Evolutionary conservation across 768 basidiomycete species (phyloP), one percentile per base, ranked within the genome.

Genomic region (Wakefieldia striispora): DNA sequence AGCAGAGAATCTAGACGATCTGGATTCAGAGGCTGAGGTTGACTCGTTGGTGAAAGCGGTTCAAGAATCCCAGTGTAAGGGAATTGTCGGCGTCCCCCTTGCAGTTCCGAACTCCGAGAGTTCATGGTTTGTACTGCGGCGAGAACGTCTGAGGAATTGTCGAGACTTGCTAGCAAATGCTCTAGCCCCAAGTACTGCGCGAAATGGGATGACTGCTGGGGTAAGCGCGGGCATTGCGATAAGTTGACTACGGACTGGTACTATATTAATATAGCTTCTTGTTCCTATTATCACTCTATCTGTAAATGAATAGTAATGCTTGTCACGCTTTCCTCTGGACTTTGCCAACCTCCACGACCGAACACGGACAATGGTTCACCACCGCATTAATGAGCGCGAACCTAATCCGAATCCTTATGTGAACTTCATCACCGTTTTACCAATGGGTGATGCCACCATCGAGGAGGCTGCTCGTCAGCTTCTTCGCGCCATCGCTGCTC

Each of bases 1-100:
- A 4, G 75, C 76, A 36, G 88, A 91, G 64, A 86, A 91, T 53
- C 67, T 86, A 44, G 86, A 88, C 42, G 85, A 90, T 49, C 54
- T 93, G 54, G 90, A 93, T 64, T 92, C 90, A 4, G 91, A 93
- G 59, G 84, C 82, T 10, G 91, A 94, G 68, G 73, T 93, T 41
- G 91, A 94, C 44, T 79, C 81, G 13, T 73, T 93, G 21, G 77
- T 86, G 24, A 75, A 74, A 47, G 81, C 81, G 10, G 79, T 91
- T 24, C 74, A 79, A 42, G 64, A 66, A 2, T 81, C 85, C 1
- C 74, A 73, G 44, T 73, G 76, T 20, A 79, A 74, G 54, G 86
- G 87, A 2, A 56, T 82, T 21, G 72, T 86, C 36, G 83, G 78
- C 5, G 70, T 79, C 5, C 86, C 87, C 11, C 70, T 91, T 16